Conservation (phyloP, 2,329 filamentous ascomycete genomes). For the Triangularia verruculosa region DNA sequence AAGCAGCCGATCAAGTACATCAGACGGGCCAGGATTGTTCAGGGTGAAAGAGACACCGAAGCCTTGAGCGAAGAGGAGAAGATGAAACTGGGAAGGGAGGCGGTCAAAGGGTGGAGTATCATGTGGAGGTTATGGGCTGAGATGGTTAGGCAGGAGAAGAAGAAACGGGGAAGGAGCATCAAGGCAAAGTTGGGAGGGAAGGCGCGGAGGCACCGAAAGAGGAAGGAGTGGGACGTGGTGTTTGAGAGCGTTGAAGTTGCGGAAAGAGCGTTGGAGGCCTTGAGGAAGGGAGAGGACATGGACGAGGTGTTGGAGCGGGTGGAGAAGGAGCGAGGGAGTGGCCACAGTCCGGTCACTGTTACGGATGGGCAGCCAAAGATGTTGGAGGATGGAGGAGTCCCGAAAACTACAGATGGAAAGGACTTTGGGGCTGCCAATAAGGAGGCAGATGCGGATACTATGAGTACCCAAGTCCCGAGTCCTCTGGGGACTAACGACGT, state of each 20-base stretch:
- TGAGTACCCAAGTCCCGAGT: neutral
- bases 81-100: constrained; percentile 31
- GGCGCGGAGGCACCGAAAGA: constrained; percentile 11
- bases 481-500: neutral
- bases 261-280: constrained; percentile 43
- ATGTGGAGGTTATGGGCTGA: constrained; percentile 40
- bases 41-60: constrained; percentile 50
- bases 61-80: constrained; percentile 35
- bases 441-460: neutral
- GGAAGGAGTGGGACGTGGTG: constrained; percentile 37
- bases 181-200: constrained; percentile 35
- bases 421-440: neutral
- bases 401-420: neutral
- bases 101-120: constrained; percentile 41
- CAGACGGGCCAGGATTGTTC: constrained; percentile 55
- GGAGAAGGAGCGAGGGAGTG: constrained; percentile 20
- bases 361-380: neutral
- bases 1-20: constrained; percentile 53
- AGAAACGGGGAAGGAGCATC: constrained; percentile 35
- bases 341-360: neutral
- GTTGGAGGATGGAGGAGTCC: no score
- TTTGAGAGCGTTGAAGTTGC: constrained; percentile 51
- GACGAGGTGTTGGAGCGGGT: constrained; percentile 33
- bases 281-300: constrained; percentile 43
- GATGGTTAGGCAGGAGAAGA: constrained; percentile 38